A percentile compares a stretch with the other conserved stretches of the same genome.
These are phyloP conservation scores for Taphrina populina DNA, from an alignment of 1,139 yeast genomes.

Conservation along the genomic window DNA sequence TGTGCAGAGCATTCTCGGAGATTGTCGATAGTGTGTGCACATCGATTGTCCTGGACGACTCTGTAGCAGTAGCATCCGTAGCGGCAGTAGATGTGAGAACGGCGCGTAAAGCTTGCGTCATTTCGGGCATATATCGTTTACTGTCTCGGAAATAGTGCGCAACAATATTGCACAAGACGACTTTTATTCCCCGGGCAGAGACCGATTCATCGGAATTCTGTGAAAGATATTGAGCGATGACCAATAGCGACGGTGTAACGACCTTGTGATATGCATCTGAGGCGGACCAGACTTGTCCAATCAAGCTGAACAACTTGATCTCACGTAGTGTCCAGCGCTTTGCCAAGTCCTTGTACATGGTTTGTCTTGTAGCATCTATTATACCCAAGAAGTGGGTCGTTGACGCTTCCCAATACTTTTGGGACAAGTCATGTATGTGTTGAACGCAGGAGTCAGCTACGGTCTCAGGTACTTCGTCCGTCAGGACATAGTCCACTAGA, in stretches of 20 bases:
- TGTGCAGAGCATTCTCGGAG: conserved; percentile 18
- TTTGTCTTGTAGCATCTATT: conserved; percentile 57
- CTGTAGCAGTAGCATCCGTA: background rate
- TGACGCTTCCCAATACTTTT: conserved; percentile 25
- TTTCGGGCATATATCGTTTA: conserved; percentile 80
- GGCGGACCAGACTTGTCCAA: conserved; percentile 81
- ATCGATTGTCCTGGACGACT: conserved; percentile 1
- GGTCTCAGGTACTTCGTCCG: conserved; percentile 45
- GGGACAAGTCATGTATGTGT: conserved; percentile 25
- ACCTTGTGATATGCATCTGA: conserved; percentile 94
- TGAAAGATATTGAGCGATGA: conserved; percentile 69
- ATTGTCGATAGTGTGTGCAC: background rate
- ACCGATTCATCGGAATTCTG: conserved; percentile 49
- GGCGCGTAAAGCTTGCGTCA: conserved; percentile 46
- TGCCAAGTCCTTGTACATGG: conserved; percentile 48
- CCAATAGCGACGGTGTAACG: conserved; percentile 75
- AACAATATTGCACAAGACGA: conserved; percentile 63
- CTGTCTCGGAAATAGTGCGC: conserved; percentile 71
- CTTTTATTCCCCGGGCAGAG: conserved; percentile 52
- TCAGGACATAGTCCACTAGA: conserved; percentile 62
- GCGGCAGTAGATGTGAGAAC: conserved; percentile 4
- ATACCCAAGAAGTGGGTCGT: conserved; percentile 62
- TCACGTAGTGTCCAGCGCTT: conserved; percentile 33
- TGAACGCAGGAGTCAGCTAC: conserved; percentile 13
- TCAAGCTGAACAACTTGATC: conserved; percentile 62